These are phyloP conservation scores for Cladosporium cucumerinum DNA, from an alignment of 2,329 filamentous ascomycete genomes.

Conservation along the genomic window DNA sequence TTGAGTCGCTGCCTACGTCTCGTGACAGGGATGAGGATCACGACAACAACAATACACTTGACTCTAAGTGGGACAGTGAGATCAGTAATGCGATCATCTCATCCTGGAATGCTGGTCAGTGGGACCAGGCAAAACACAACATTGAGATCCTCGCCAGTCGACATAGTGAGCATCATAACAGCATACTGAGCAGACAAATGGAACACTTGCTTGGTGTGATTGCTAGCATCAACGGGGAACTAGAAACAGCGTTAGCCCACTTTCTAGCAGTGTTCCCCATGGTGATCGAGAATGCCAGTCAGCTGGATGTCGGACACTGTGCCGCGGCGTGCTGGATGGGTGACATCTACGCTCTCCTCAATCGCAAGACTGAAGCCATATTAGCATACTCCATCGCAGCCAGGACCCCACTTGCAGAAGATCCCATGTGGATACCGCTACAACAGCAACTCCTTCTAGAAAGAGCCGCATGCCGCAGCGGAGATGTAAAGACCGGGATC, in stretches of 20 bases:
- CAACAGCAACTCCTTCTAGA: conserved; percentile 17
- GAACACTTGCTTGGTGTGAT: conserved; percentile 25
- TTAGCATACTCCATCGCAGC: conserved; percentile 26
- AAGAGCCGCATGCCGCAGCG: conserved; percentile 15
- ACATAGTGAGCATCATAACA: background rate
- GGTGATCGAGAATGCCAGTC: conserved; percentile 17
- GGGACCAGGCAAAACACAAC: conserved; percentile 20
- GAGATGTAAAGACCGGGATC: conserved; percentile 8
- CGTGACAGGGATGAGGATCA: background rate
- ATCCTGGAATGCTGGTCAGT: conserved; percentile 20
- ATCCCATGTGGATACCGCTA: conserved; percentile 3
- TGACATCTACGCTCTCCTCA: conserved; percentile 24
- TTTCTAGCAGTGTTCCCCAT: conserved; percentile 22
- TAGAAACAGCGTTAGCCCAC: conserved; percentile 19
- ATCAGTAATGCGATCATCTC: conserved; percentile 17
- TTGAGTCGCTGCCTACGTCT: background rate
- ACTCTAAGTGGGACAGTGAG: conserved; percentile 12
- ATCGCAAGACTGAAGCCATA: conserved; percentile 23
- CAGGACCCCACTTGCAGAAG: background rate
- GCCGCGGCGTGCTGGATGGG: conserved; percentile 29
- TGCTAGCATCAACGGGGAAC: conserved; percentile 24
- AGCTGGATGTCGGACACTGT: conserved; percentile 26
- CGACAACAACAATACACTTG: background rate
- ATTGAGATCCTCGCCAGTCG: conserved; percentile 5
- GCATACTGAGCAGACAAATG: conserved; percentile 15